Percentiles rank a stretch among this genome's conserved stretches.
These are phyloP conservation scores for Capillidium heterosporum DNA, from an alignment of 371 early-diverging fungal genomes.

Conservation along the genomic window DNA sequence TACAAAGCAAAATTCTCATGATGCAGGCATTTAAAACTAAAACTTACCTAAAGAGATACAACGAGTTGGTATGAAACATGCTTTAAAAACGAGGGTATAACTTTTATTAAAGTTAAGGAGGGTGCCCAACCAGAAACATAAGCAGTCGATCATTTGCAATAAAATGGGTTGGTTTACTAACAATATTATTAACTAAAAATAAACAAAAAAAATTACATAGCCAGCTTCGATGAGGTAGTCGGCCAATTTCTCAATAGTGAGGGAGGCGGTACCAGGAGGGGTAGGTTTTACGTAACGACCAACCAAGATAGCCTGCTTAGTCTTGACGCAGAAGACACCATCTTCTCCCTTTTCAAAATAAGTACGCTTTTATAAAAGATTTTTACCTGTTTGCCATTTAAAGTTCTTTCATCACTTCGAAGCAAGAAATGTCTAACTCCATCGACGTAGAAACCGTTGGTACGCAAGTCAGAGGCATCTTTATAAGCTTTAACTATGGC, in stretches of 20 bases:
- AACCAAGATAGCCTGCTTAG: constrained; percentile 58
- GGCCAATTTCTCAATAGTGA: constrained; percentile 59
- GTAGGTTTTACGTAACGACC: constrained; percentile 44
- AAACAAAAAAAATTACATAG: constrained; percentile 2
- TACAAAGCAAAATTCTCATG: no score
- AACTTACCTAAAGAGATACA: no score
- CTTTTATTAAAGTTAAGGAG: no score
- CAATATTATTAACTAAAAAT: background rate
- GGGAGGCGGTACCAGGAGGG: constrained; percentile 56
- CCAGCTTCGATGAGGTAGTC: constrained; percentile 38
- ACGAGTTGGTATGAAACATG: no score
- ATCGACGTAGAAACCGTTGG: constrained; percentile 42
- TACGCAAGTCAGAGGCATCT: constrained; percentile 31
- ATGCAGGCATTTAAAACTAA: no score
- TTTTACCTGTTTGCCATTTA: constrained; percentile 66
- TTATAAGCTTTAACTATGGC: constrained; percentile 40
- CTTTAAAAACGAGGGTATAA: no score
- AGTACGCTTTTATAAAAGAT: background rate
- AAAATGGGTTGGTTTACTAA: no score
- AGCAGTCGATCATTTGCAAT: no score
- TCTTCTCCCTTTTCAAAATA: constrained; percentile 20
- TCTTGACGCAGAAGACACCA: constrained; percentile 63
- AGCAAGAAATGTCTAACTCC: constrained; percentile 58
- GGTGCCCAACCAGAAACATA: no score
- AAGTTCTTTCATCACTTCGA: constrained; percentile 35